Evolutionary conservation across 371 early-diverging fungal species (phyloP).

Genomic region (Mortierella sp.): DNA sequence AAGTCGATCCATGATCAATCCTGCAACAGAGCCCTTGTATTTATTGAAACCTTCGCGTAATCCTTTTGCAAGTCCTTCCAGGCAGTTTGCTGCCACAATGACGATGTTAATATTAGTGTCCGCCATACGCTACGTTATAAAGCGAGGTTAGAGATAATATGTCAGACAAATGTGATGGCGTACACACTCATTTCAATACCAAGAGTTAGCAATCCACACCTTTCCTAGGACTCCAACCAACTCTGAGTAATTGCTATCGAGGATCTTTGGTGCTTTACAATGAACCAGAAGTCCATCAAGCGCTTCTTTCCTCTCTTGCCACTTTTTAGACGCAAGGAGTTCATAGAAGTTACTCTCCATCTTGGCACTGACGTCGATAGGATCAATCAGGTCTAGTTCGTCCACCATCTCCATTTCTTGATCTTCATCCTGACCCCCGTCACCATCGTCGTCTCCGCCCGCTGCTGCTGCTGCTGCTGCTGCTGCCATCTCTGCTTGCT

Average conservation of each 20-base stretch:
- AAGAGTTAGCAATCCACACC: constrained; percentile 57
- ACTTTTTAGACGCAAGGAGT: constrained; percentile 83
- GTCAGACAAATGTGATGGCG: background rate
- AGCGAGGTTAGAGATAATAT: background rate
- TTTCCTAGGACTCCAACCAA: constrained; percentile 87
- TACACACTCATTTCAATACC: background rate
- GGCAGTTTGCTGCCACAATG: constrained; percentile 81
- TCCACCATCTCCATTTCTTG: constrained; percentile 73
- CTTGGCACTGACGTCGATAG: constrained; percentile 90
- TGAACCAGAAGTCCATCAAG: constrained; percentile 79
- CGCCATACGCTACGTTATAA: constrained; percentile 68
- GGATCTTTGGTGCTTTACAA: constrained; percentile 82
- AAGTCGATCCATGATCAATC: constrained; percentile 87
- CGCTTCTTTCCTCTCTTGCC: constrained; percentile 96
- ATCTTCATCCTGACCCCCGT: constrained; percentile 59
- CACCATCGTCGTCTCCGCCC: constrained; percentile 43
- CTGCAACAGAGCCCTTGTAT: constrained; percentile 78
- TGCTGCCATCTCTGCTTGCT: constrained; percentile 70
- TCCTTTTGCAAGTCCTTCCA: constrained; percentile 89
- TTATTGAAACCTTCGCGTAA: constrained; percentile 82
- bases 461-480: constrained; percentile 61
- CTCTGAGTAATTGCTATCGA: constrained; percentile 82
- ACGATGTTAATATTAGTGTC: constrained; percentile 93
- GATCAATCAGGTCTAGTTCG: constrained; percentile 87
- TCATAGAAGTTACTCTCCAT: constrained; percentile 84